A percentile compares a stretch with the other conserved stretches of the same genome.
Evolutionary conservation across 257 asterid genomes (phyloP).

Genomic region (Asclepias syriaca): DNA sequence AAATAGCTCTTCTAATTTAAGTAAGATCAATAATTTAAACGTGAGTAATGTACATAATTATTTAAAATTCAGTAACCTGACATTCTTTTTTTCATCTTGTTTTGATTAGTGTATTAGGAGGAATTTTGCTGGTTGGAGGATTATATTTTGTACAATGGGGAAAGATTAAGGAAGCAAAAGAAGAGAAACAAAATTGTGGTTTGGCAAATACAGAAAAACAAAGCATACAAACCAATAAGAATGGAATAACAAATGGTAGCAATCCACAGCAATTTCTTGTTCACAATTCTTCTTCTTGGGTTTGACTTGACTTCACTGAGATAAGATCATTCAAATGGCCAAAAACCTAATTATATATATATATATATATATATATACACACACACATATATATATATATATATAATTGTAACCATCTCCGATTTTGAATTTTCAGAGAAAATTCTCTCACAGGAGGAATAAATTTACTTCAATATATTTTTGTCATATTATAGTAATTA

Average conservation of each 20-base stretch:
- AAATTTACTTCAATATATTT: no score
- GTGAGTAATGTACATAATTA: no score
- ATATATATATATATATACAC: no score
- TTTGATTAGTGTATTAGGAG: conserved; percentile 63
- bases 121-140: conserved; percentile 60
- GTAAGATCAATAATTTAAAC: no score
- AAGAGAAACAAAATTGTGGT: conserved; percentile 14
- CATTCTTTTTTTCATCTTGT: not conserved
- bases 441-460: not conserved
- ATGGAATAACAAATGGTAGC: not conserved
- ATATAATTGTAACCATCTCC: not conserved
- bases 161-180: conserved; percentile 55
- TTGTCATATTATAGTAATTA: no score
- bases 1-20: no score
- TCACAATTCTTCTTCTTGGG: not conserved
- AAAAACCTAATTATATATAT: not conserved
- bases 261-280: not conserved
- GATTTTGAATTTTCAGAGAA: not conserved
- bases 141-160: conserved; percentile 83
- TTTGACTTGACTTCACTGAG: not conserved
- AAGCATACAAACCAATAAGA: not conserved
- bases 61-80: no score
- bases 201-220: not conserved
- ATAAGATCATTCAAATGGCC: not conserved
- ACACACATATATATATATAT: no score